Percentiles rank a stretch among this genome's conserved stretches.
These are phyloP conservation scores for Stipa capillata DNA, from an alignment of 176 grass and related monocot genomes.

Conservation along the genomic window DNA sequence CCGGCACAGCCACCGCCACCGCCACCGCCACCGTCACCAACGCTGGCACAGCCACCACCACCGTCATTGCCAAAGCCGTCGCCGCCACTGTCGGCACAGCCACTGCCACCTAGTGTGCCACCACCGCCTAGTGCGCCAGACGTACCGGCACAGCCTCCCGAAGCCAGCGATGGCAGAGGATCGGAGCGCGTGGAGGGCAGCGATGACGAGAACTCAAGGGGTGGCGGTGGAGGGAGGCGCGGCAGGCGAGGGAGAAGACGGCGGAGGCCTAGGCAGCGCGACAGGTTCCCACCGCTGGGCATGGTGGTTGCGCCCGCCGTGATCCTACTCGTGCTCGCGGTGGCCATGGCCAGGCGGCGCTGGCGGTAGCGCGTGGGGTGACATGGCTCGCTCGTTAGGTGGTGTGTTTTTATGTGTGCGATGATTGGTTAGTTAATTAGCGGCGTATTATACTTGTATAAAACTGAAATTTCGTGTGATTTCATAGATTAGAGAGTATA, in stretches of 20 bases:
- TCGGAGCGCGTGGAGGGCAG: not conserved
- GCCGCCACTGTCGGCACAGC: too few species aligned
- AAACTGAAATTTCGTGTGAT: too few species aligned
- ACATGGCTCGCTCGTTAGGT: not conserved
- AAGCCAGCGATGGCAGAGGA: not conserved
- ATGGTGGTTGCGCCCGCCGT: slow-evolving; percentile 13
- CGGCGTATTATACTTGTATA: too few species aligned
- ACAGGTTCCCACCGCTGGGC: not conserved
- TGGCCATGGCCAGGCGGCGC: not conserved
- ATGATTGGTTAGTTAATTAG: too few species aligned
- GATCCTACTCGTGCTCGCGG: slow-evolving; percentile 1
- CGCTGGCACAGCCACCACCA: too few species aligned
- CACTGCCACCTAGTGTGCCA: too few species aligned
- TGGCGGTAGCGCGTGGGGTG: not conserved
- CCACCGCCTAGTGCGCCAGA: not conserved
- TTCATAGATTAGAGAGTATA: too few species aligned
- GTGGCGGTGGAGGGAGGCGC: not conserved
- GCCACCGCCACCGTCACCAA: too few species aligned
- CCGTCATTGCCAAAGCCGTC: too few species aligned
- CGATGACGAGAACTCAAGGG: too few species aligned
- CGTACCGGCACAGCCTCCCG: not conserved
- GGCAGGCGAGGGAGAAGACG: accelerated
- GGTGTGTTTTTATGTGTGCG: too few species aligned
- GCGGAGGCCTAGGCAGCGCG: not conserved
- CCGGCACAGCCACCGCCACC: too few species aligned